phyloP scores from a whole-genome alignment of 2,329 filamentous ascomycete genomes.

The Paraconiothyrium sp. region DNA sequence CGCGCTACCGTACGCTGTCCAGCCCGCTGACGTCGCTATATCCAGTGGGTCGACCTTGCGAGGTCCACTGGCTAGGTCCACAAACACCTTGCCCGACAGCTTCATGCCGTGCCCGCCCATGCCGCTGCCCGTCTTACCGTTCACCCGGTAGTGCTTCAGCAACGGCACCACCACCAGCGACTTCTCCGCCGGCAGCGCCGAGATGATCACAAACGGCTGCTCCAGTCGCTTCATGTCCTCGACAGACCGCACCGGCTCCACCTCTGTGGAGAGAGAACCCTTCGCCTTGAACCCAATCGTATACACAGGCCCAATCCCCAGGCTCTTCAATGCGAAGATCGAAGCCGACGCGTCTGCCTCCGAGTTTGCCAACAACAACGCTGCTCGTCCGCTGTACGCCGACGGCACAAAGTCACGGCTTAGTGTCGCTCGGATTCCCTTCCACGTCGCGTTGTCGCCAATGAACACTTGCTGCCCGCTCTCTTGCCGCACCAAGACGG shows the following conservation, averaged over 20 bases:
- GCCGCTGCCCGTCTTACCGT: conserved; percentile 51
- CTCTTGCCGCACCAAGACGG: conserved; percentile 71
- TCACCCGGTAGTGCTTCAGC: conserved; percentile 72
- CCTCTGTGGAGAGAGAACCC: conserved; percentile 68
- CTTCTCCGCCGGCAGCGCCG: conserved; percentile 80
- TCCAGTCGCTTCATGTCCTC: conserved; percentile 84
- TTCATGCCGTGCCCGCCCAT: conserved; percentile 39
- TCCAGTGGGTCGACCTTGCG: conserved; percentile 73
- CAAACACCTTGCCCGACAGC: conserved; percentile 72
- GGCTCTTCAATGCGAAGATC: conserved; percentile 79
- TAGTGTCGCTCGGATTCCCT: conserved; percentile 82
- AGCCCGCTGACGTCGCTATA: conserved; percentile 78
- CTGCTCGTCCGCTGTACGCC: conserved; percentile 78
- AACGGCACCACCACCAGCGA: conserved; percentile 80
- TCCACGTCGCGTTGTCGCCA: conserved; percentile 86
- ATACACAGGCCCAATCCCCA: conserved; percentile 81
- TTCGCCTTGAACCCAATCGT: conserved; percentile 79
- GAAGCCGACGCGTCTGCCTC: conserved; percentile 80
- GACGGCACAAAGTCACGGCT: conserved; percentile 84
- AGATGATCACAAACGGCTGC: conserved; percentile 83
- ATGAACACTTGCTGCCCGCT: conserved; percentile 61
- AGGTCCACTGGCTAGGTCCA: conserved; percentile 77
- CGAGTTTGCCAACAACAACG: conserved; percentile 76
- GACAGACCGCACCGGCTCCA: conserved; percentile 72
- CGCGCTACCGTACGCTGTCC: conserved; percentile 79